phyloP scores from a whole-genome alignment of 345 rosid species.

The Ceriops decandra region DNA sequence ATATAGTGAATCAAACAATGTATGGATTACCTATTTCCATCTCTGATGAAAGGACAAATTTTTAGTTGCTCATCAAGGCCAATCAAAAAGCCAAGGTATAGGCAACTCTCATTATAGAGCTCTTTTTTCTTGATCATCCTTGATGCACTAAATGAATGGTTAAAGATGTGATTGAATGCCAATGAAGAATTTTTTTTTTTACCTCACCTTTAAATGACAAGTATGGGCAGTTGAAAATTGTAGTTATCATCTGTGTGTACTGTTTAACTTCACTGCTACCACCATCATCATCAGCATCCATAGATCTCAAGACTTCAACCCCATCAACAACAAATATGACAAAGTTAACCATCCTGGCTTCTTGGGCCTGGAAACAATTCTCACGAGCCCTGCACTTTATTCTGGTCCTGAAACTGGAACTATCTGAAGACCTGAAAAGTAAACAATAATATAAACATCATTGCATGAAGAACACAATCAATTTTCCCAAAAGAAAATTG shows the following conservation, averaged over 20 bases:
- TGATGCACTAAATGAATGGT: not conserved
- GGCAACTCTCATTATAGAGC: no score
- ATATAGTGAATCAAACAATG: not conserved
- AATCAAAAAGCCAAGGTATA: no score
- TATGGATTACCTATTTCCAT: not conserved
- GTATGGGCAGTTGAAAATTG: conserved; percentile 49
- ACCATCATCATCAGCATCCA: conserved; percentile 27
- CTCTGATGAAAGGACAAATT: not conserved
- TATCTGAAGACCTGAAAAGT: conserved; percentile 52
- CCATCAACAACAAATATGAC: conserved; percentile 64
- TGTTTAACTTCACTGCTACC: conserved; percentile 16
- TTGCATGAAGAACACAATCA: not conserved
- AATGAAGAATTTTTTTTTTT: not conserved
- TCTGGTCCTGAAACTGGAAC: conserved; percentile 36
- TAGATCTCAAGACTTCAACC: conserved; percentile 50
- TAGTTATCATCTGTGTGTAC: conserved; percentile 35
- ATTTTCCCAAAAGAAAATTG: not conserved
- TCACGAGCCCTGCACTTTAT: conserved; percentile 38
- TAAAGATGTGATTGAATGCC: not conserved
- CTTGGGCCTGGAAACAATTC: conserved; percentile 23
- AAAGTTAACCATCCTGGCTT: conserved; percentile 53
- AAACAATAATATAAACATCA: conserved; percentile 15
- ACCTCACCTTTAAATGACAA: conserved; percentile 64
- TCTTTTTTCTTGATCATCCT: no score
- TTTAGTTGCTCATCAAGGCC: no score